Base-by-base conservation (phyloP, 441 rosid genomes). In the Erodium moschatum region DNA sequence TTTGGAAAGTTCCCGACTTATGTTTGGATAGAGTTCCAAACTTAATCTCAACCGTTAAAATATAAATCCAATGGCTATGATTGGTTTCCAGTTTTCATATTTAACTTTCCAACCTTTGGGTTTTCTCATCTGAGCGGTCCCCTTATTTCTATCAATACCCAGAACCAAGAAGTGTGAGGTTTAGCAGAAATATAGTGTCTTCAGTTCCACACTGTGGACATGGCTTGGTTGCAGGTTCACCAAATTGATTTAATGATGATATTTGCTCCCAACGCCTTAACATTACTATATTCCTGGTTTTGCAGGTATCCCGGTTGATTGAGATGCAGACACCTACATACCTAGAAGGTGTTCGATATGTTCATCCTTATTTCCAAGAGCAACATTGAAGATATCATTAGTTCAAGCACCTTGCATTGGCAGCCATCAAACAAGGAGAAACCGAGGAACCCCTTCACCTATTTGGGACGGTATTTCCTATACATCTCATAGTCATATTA, bases 251-350 rank as follows among this genome's bases (percentile, higher is more conserved):
- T 4, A 16, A 52, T 52, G 21, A 4, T n/a, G 60, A 52, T 15
- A 15, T 52, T 52, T 52, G 20, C n/a, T 0, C 9, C 20, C 19
- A 15, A 52, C 20, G 15, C 7, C 19, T 52, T 19, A 13, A 50
- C 56, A 50, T 13, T 40, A 40, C 46, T 40, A 40, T 40, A 40
- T 40, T 8, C 46, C 2, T 12, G 11, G 46, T 40, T 40, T 8
- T 84, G 79, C 73, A 92, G 91, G 92, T 87, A 1, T 90, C 95
- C 3, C 86, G 97, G 72, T 83, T 90, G 81, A 90, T 92, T 0
- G 93, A 92, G 73, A 90, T 92, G 92, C 98, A 89, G 76, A 85
- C 97, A 46, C 89, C 89, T n/a, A 70, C 86, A 27, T 92, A 90
- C 72, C 85, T 88, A 15, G 89, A 88, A 75, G 91, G 92, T 27